Conservation (phyloP, 441 rosid species). For the Populus hybrid region DNA sequence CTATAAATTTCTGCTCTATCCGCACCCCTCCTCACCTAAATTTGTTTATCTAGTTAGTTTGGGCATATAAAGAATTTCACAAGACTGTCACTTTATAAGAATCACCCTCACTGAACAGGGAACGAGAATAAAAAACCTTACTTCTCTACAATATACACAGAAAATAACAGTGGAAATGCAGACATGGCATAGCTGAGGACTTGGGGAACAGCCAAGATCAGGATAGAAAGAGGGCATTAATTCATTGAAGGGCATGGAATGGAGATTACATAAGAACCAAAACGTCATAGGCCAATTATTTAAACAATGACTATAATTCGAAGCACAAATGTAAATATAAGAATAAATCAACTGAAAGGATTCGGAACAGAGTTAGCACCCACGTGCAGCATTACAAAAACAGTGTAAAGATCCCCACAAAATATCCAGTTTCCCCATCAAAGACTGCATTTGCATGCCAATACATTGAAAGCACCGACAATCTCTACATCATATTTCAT, state of each 20-base stretch:
- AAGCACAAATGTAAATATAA: background rate
- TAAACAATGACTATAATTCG: background rate
- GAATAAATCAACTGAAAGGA: background rate
- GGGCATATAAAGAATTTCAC: background rate
- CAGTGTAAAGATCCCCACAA: background rate
- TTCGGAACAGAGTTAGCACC: background rate
- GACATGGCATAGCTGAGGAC: background rate
- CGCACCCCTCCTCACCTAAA: slow-evolving; percentile 72
- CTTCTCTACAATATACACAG: background rate
- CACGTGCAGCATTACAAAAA: background rate
- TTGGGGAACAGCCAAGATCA: background rate
- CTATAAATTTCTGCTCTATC: slow-evolving; percentile 77
- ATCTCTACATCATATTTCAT: background rate
- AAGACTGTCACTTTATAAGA: background rate
- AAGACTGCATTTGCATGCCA: background rate
- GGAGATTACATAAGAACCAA: background rate
- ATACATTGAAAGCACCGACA: background rate
- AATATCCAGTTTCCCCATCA: background rate
- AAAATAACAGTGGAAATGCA: background rate
- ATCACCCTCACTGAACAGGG: background rate
- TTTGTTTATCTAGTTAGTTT: background rate
- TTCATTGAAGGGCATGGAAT: background rate
- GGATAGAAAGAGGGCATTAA: background rate
- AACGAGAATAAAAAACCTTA: background rate
- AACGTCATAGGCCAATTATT: background rate